phyloP scores from a whole-genome alignment of 495 filamentous ascomycete species.

The Penicillium steckii region DNA sequence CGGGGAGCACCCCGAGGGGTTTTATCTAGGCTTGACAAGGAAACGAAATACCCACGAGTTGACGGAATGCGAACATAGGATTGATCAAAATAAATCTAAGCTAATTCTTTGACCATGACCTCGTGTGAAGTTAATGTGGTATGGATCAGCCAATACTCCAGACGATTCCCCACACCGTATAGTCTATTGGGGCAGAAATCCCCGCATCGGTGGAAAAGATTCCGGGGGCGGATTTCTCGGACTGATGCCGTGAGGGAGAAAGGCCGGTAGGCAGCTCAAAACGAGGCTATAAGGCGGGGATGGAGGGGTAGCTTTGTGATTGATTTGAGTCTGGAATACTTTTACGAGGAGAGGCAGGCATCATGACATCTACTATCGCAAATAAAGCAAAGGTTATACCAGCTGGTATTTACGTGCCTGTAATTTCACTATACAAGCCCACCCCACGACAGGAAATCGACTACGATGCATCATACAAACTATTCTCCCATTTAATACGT shows the following conservation, averaged over 20 bases:
- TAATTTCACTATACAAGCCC: conserved; percentile 37
- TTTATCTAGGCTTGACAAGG: conserved; percentile 13
- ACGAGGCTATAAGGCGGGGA: neutral
- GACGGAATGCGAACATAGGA: conserved; percentile 7
- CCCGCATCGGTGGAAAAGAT: conserved; percentile 19
- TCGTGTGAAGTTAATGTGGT: neutral
- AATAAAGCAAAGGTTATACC: conserved; percentile 26
- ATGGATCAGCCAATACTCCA: conserved; percentile 10
- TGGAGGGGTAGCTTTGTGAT: neutral
- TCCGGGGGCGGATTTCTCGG: conserved; percentile 22
- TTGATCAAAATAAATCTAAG: neutral
- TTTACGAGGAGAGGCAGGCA: neutral
- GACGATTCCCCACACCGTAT: conserved; percentile 9
- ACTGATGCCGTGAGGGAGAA: conserved; percentile 9
- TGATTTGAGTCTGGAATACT: neutral
- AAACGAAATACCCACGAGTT: neutral
- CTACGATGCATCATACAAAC: conserved; percentile 35
- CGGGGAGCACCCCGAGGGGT: conserved; percentile 18
- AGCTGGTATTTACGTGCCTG: conserved; percentile 39
- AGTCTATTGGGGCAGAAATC: conserved; percentile 10
- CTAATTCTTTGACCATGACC: conserved; percentile 2
- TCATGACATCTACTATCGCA: conserved; percentile 24
- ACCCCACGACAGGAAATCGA: conserved; percentile 39
- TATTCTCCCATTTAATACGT: conserved; percentile 27
- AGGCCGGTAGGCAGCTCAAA: neutral